These are phyloP conservation scores for Camellia granthamiana DNA, from an alignment of 148 eudicot species.

Conservation along the genomic window DNA sequence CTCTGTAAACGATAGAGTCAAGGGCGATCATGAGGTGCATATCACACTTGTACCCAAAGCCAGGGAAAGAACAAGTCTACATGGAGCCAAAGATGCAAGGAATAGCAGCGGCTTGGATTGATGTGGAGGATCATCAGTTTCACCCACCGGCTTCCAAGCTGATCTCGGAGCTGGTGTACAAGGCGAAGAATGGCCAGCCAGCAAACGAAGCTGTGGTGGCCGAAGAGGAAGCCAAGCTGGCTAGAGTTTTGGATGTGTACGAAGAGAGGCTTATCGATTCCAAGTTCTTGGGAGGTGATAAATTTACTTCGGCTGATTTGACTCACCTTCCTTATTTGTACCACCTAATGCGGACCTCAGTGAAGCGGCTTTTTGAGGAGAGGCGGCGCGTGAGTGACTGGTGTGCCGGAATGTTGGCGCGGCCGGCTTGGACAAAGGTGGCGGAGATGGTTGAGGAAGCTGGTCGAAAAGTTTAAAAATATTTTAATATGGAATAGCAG, in stretches of 20 bases:
- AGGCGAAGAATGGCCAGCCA: background rate
- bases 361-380: slow-evolving; percentile 14
- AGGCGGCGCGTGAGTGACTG: slow-evolving; percentile 23
- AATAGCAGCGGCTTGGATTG: slow-evolving; percentile 29
- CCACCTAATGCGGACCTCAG: slow-evolving; percentile 22
- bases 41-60: slow-evolving; percentile 20
- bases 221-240: slow-evolving; percentile 17
- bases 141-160: slow-evolving; percentile 26
- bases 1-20: slow-evolving; percentile 24
- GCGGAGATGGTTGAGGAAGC: slow-evolving; percentile 12
- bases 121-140: slow-evolving; percentile 38
- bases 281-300: slow-evolving; percentile 33
- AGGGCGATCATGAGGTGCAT: slow-evolving; percentile 41
- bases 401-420: slow-evolving; percentile 19
- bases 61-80: slow-evolving; percentile 26
- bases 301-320: slow-evolving; percentile 33
- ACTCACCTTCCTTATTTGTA: slow-evolving; percentile 26
- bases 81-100: slow-evolving; percentile 28
- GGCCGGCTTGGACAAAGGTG: slow-evolving; percentile 29
- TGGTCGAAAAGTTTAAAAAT: background rate
- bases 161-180: slow-evolving; percentile 25
- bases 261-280: slow-evolving; percentile 23
- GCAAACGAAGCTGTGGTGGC: background rate
- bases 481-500: too few species aligned
- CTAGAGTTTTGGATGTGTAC: slow-evolving; percentile 29